Evolutionary conservation across 345 rosid species (phyloP), one percentile per base, ranked within the genome.

Genomic region (Garcia nutans): DNA sequence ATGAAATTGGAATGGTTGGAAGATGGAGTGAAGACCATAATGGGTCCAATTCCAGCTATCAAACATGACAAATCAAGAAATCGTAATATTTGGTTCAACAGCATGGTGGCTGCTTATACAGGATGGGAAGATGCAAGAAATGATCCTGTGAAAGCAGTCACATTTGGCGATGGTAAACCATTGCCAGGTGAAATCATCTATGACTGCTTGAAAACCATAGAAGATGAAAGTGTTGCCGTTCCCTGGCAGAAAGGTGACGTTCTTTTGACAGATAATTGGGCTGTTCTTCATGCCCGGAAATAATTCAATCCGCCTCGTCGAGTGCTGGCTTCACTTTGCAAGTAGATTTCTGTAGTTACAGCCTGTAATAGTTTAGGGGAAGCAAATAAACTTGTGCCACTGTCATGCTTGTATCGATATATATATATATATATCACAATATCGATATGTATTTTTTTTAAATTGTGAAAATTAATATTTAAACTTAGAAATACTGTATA

Each of bases 241-340:
- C 99, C 97, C 3, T 93, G 99, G 97, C 88, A 86, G 87, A 91
- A 84, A 81, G 99, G 98, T 33, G 98, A 93, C 59, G 84, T 93
- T 59, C 47, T 95, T 31, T 77, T 95, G 80, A 74, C 91, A 20
- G 97, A 96, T 68, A 91, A 96, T 77, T 92, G 82, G 98, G 98
- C 94, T 0, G 93, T 88, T 70, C 96, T 91, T 61, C 99, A 93
- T 71, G 85, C 97, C 61, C 87, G 97, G 13, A 84, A 89, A 77
- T 79, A 97, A 0, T 95, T 90, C 56, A 67, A 71, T 42, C 91
- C 91, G n/a, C 99, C 97, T 52, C 92, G 97, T 11, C 88, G 94
- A 0, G 83, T 91, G 9, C 79, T 96, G 17, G 98, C 98, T 74
- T 93, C 98, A 16, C 97, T 93, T 66, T 89, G 96, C 88, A 93